Base-by-base conservation (phyloP, 1,284 basidiomycete genomes). In the Mycosarcoma mackinlayi region DNA sequence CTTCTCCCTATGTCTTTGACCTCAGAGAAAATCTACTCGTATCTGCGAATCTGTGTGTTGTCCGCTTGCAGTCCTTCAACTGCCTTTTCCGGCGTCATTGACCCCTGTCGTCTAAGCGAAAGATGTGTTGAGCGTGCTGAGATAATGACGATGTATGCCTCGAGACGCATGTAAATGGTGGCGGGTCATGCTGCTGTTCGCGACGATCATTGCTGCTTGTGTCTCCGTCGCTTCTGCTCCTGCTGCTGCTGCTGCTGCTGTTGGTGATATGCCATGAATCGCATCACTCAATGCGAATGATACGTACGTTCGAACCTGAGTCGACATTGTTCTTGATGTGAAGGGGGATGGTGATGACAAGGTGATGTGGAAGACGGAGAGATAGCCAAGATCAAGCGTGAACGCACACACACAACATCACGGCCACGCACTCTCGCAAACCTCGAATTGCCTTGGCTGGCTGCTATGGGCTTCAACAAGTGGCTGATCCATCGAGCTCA, bases 261-360 rank as follows among this genome's bases (percentile, higher is more conserved):
- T 38, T 33, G 38, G 34, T 55, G 52, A 37, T 31, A 47, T 55
- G 56, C 62, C 47, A 19, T 40, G 23, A 27, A 54, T 53, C 63
- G 46, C 57, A 66, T 56, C 52, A 46, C 31, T 34, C 55, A 18
- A 42, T 27, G 7, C 25, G 39, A 41, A 51, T 41, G 58, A 66
- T 62, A 71, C 68, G 38, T 66, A 76, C 75, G 64, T 74, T 64
- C 73, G 73, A 58, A 61, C 70, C 72, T 64, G 59, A 58, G 68
- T 50, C 64, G 75, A 69, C 75, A 76, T 76, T 60, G 49, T 66
- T 59, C 75, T 73, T 74, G 71, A 73, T 44, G 68, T 51, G 30
- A 33, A 52, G 42, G 50, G 51, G 55, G 55, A 49, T 57, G 58
- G 50, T 52, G 49, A 45, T 45, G 59, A 60, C 40, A 46, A 55